phyloP scores from a whole-genome alignment of 768 basidiomycete species.

The Boletus sp. region DNA sequence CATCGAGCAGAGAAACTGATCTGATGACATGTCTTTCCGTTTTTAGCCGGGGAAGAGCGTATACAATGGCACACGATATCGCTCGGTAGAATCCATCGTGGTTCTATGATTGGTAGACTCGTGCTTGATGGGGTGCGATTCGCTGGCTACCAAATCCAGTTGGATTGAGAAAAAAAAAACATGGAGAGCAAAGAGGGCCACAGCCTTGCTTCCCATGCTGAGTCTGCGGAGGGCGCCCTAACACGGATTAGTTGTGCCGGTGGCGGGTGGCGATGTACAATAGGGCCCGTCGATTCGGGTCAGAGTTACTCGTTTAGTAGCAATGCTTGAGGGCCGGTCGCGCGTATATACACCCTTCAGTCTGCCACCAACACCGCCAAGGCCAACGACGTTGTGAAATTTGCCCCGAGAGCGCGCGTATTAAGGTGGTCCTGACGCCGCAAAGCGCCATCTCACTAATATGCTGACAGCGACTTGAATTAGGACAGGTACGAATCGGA shows the following conservation, averaged over 20 bases:
- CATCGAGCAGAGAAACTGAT: conserved; percentile 18
- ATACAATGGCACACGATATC: conserved; percentile 79
- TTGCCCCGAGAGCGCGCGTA: conserved; percentile 7
- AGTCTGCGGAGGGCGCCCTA: not conserved
- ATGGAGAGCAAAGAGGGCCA: conserved; percentile 17
- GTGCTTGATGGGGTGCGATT: conserved; percentile 3
- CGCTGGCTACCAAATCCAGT: conserved; percentile 8
- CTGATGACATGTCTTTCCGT: conserved; percentile 5
- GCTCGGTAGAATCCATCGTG: conserved; percentile 53
- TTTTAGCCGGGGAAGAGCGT: conserved; percentile 79
- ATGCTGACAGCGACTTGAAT: not conserved
- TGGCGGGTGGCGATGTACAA: conserved; percentile 37
- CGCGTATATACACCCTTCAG: conserved; percentile 1
- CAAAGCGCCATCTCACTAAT: conserved; percentile 10
- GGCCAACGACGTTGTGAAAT: conserved; percentile 7
- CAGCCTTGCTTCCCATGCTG: conserved; percentile 17
- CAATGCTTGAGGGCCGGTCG: conserved; percentile 21
- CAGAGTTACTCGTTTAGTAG: conserved; percentile 3
- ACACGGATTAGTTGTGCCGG: conserved; percentile 24
- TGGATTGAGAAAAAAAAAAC: conserved; percentile 8
- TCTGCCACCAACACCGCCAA: conserved; percentile 10
- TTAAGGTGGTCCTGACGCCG: conserved; percentile 15
- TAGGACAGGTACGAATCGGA: conserved; percentile 7
- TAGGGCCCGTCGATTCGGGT: conserved; percentile 18
- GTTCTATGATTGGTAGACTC: conserved; percentile 45